Percentiles rank a stretch among this genome's conserved stretches.
phyloP scores from a whole-genome alignment of 208 protist genomes.

The Spironucleus salmonicida region DNA sequence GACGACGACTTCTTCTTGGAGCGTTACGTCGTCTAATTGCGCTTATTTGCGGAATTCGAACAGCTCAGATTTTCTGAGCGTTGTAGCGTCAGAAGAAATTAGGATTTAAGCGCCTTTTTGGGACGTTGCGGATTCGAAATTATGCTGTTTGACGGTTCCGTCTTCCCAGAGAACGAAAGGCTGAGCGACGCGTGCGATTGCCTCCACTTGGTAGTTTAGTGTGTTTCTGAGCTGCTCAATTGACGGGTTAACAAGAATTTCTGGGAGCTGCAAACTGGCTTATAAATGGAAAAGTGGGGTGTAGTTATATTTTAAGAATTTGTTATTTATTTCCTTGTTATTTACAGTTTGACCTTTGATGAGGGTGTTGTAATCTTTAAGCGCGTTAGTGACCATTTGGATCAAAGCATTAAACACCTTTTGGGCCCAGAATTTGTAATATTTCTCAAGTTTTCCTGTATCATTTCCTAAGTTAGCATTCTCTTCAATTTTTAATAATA shows the following conservation, averaged over 20 bases:
- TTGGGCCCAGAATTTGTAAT: constrained; percentile 17
- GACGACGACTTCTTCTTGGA: not conserved
- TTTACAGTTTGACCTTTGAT: too few relatives aligned
- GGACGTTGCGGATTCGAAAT: not conserved
- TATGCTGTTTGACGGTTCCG: not conserved
- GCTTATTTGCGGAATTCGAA: not conserved
- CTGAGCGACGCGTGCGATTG: not conserved
- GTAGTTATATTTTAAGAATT: not conserved
- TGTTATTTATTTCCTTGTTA: too few relatives aligned
- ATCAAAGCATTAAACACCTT: not conserved
- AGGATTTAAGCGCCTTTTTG: not conserved
- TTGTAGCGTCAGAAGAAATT: not conserved
- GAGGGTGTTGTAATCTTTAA: not conserved
- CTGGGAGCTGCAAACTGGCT: not conserved
- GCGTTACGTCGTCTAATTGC: not conserved
- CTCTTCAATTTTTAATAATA: constrained; percentile 11
- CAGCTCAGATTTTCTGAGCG: not conserved
- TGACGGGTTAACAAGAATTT: not conserved
- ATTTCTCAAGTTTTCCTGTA: not conserved
- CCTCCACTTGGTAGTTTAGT: not conserved
- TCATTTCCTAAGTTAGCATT: not conserved
- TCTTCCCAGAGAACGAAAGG: constrained; percentile 17
- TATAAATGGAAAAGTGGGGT: constrained; percentile 8
- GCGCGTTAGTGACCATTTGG: not conserved
- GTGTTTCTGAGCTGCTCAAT: not conserved